Evolutionary conservation across 2,329 filamentous ascomycete species (phyloP), one percentile per base, ranked within the genome.

Genomic region (Tolypocladium ophioglossoides): DNA sequence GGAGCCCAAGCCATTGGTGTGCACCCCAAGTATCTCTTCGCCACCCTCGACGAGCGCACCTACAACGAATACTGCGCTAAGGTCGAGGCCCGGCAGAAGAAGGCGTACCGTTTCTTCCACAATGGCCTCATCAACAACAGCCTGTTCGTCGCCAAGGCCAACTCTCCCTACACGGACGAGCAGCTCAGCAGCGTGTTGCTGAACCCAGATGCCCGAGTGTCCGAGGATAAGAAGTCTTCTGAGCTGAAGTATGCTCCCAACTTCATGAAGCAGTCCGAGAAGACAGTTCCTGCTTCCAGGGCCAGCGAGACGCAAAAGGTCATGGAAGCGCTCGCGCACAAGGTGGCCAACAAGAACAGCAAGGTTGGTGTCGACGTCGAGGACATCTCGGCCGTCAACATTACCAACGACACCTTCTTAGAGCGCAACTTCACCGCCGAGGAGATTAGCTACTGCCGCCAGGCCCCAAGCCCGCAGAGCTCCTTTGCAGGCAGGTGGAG

Each of bases 51-150:
- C 66, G 82, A 92, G 73, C 77, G 85, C 50, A 87, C 89, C 52
- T 99, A 90, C 73, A 74, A 83, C 56, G 77, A 83, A 55, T 99
- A 99, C 80, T 87, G 86, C 69, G 75, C 77, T 66, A 97, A 95
- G 81, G 90, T 97, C 20, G 86, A 90, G 66, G 85, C 90, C 40
- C 84, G 94, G 59, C 95, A 99, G 74, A 97, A 96, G 89, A 96
- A 92, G 78, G 90, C 94, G 0, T 99, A 99, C 80, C 84, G 94
- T 60, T 97, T 89, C 83, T 96, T 95, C 85, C 95, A 99, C 77
- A 95, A 96, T 65, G 91, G 92, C 59, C 80, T 99, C 70, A 91
- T 97, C 80, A 96, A 95, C 80, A 97, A 99, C 79, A 89, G 85
- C 60, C 82, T 99, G 72, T 99, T 99, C 74, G 91, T 95, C 58